phyloP scores from a whole-genome alignment of 495 filamentous ascomycete genomes.

The Arthonia radiata region DNA sequence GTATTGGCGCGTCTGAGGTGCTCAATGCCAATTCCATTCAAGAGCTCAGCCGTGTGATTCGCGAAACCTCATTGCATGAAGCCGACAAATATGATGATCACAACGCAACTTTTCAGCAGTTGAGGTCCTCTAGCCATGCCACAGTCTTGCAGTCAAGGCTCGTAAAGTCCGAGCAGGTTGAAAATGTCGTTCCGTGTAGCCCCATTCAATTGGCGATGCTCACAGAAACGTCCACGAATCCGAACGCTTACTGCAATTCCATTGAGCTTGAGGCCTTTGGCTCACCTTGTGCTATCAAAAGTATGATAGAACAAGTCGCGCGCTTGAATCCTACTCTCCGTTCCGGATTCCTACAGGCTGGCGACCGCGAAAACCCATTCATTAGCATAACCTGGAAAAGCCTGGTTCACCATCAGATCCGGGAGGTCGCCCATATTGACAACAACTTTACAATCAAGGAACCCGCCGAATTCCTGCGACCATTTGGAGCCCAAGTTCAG shows the following conservation, averaged over 20 bases:
- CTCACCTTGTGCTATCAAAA: slow-evolving; percentile 13
- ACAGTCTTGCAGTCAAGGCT: slow-evolving; percentile 1
- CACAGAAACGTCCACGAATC: slow-evolving; percentile 30
- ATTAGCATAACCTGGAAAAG: slow-evolving; percentile 35
- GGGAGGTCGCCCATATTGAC: slow-evolving; percentile 11
- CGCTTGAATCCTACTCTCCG: slow-evolving; percentile 37
- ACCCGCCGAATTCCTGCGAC: slow-evolving; percentile 24
- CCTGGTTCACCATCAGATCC: slow-evolving; percentile 19
- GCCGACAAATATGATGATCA: slow-evolving; percentile 1
- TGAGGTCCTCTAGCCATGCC: slow-evolving; percentile 4
- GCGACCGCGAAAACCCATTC: slow-evolving; percentile 27
- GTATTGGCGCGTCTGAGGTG: slow-evolving; percentile 27
- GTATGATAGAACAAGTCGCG: slow-evolving; percentile 22
- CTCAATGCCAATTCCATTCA: slow-evolving; percentile 25
- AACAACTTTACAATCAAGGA: slow-evolving; percentile 10
- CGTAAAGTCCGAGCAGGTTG: slow-evolving; percentile 12
- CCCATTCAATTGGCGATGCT: slow-evolving; percentile 59
- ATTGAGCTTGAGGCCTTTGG: slow-evolving; percentile 29
- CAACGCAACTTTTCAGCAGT: slow-evolving; percentile 7
- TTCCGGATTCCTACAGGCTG: slow-evolving; percentile 35
- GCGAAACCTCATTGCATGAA: no score
- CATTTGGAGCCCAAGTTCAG: slow-evolving; percentile 29
- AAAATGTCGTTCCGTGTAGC: slow-evolving; percentile 33
- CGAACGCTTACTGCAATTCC: slow-evolving; percentile 47
- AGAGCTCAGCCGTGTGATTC: slow-evolving; percentile 9